Evolutionary conservation across 2,329 filamentous ascomycete genomes (phyloP).

Genomic region (Talaromyces sp.): DNA sequence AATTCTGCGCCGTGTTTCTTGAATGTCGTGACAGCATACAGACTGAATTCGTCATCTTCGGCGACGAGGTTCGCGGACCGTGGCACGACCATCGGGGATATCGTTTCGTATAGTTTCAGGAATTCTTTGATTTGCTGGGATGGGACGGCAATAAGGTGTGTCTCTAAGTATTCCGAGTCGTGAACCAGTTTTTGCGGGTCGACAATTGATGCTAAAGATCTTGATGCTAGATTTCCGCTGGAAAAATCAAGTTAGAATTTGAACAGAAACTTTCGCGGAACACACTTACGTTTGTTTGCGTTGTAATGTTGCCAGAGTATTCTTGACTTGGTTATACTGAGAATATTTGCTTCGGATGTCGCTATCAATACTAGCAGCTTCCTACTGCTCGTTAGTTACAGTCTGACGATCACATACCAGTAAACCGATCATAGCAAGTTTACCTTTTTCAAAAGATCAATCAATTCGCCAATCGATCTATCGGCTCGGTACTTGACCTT

Average conservation of each 20-base stretch:
- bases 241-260: neutral
- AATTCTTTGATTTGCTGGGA: constrained; percentile 80
- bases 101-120: constrained; percentile 79
- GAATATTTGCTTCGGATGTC: constrained; percentile 92
- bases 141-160: constrained; percentile 87
- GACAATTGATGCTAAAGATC: constrained; percentile 86
- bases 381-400: constrained; percentile 49
- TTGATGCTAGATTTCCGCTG: constrained; percentile 89
- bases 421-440: neutral
- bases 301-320: constrained; percentile 74
- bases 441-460: constrained; percentile 85
- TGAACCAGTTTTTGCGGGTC: constrained; percentile 75
- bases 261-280: neutral
- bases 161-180: constrained; percentile 95
- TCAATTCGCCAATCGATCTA: constrained; percentile 80
- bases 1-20: constrained; percentile 89
- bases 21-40: constrained; percentile 88
- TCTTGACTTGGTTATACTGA: constrained; percentile 90
- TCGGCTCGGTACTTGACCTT: constrained; percentile 96
- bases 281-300: constrained; percentile 75
- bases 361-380: constrained; percentile 87
- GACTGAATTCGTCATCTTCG: constrained; percentile 81
- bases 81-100: constrained; percentile 88
- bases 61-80: constrained; percentile 77
- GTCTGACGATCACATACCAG: neutral